Conservation (phyloP, 2,329 filamentous ascomycete genomes). For the Stachybotrys echinatus region DNA sequence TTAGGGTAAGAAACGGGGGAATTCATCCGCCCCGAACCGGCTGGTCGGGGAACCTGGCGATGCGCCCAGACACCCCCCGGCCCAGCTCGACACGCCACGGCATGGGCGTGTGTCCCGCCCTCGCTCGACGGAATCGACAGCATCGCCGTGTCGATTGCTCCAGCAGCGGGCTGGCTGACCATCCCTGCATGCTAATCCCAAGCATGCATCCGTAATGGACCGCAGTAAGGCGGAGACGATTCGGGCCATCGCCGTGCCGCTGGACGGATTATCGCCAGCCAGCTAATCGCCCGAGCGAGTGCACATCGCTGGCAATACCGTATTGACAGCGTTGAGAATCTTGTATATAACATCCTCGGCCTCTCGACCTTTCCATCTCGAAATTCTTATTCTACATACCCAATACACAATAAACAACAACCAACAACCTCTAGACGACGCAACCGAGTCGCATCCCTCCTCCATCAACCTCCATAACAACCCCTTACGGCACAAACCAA, state of each 20-base stretch:
- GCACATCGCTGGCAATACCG: too few relatives aligned
- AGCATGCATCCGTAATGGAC: neutral
- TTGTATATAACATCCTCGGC: neutral
- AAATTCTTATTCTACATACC: neutral
- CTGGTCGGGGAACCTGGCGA: neutral
- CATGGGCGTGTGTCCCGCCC: too few relatives aligned
- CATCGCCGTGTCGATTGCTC: too few relatives aligned
- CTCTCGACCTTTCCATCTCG: neutral
- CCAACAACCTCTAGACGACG: neutral
- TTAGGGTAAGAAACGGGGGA: neutral
- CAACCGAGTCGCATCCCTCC: too few relatives aligned
- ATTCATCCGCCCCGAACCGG: neutral
- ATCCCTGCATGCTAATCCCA: too few relatives aligned
- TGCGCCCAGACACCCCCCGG: neutral
- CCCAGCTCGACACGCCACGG: too few relatives aligned
- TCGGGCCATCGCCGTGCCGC: neutral
- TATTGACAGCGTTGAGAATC: neutral
- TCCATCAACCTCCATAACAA: neutral
- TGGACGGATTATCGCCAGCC: neutral
- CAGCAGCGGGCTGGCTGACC: too few relatives aligned
- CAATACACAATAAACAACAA: neutral
- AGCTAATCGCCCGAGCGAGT: neutral
- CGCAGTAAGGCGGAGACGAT: neutral
- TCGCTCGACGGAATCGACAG: too few relatives aligned
- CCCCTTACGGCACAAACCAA: too few relatives aligned